Percentiles rank a stretch among this genome's conserved stretches.
Evolutionary conservation across 257 asterid species (phyloP).

Genomic region (Asclepias syriaca): DNA sequence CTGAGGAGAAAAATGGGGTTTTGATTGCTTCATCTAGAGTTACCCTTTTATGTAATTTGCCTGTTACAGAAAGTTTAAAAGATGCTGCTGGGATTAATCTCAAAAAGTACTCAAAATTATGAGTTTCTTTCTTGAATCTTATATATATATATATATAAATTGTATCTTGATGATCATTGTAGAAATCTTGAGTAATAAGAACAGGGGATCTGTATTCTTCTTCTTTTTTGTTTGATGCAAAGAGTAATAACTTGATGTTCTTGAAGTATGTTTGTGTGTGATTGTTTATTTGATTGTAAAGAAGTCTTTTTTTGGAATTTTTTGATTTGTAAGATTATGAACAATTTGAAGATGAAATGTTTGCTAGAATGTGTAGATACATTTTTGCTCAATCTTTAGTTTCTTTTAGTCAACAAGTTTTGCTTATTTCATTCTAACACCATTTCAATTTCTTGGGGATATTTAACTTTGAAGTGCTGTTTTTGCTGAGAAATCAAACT

Average conservation of each 20-base stretch:
- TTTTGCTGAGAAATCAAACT: too few species aligned
- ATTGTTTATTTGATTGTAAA: neutral
- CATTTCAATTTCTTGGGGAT: neutral
- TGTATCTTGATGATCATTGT: neutral
- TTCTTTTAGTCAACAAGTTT: neutral
- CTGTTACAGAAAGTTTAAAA: conserved; percentile 51
- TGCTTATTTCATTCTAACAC: neutral
- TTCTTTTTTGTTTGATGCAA: neutral
- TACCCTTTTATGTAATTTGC: conserved; percentile 62
- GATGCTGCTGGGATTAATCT: conserved; percentile 47
- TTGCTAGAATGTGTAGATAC: neutral
- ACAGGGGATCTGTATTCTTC: neutral
- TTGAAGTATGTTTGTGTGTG: too few species aligned
- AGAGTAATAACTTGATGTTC: neutral
- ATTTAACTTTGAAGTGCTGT: too few species aligned
- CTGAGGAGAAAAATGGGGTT: conserved; percentile 20
- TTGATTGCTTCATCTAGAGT: conserved; percentile 71
- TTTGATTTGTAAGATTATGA: too few species aligned
- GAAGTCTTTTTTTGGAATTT: neutral
- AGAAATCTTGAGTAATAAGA: neutral
- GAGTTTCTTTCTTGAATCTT: conserved; percentile 2
- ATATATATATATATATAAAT: too few species aligned
- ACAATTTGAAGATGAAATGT: neutral
- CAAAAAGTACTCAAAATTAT: conserved; percentile 57
- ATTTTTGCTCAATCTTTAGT: neutral